These are phyloP conservation scores for Botrytis deweyae DNA, from an alignment of 2,329 filamentous ascomycete genomes.

Conservation along the genomic window DNA sequence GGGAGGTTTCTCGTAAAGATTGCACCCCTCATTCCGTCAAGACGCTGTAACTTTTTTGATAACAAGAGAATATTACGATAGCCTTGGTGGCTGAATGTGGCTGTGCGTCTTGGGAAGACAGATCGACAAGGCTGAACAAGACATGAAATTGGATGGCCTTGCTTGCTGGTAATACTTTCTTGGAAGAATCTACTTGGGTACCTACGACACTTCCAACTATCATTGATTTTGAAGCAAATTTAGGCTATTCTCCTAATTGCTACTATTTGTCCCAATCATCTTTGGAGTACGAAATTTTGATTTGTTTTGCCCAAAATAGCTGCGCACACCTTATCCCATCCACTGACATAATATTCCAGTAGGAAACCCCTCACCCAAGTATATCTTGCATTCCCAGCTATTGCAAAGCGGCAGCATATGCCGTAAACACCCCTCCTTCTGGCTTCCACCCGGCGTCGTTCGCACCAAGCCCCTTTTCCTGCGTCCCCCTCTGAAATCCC, in stretches of 20 bases:
- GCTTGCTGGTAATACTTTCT: background rate
- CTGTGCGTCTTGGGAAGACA: background rate
- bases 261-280: background rate
- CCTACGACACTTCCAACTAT: background rate
- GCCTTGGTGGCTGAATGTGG: conserved; percentile 16
- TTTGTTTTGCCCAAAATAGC: background rate
- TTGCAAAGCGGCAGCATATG: conserved; percentile 42
- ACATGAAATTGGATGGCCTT: background rate
- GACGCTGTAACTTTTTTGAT: conserved; percentile 4
- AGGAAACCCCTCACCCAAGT: background rate
- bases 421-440: conserved; percentile 36
- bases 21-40: background rate
- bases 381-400: conserved; percentile 18
- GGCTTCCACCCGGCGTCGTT: conserved; percentile 35
- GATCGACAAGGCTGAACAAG: conserved; percentile 3
- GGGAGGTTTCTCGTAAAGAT: conserved; percentile 1
- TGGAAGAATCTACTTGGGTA: background rate
- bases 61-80: background rate
- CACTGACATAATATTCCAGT: background rate
- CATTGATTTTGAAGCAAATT: background rate
- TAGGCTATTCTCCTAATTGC: background rate
- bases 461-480: conserved; percentile 21
- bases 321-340: background rate
- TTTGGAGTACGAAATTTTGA: background rate
- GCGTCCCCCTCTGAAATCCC: conserved; percentile 16